Base-by-base conservation (phyloP, 2,329 filamentous ascomycete genomes). In the Parastagonospora nodorum region DNA sequence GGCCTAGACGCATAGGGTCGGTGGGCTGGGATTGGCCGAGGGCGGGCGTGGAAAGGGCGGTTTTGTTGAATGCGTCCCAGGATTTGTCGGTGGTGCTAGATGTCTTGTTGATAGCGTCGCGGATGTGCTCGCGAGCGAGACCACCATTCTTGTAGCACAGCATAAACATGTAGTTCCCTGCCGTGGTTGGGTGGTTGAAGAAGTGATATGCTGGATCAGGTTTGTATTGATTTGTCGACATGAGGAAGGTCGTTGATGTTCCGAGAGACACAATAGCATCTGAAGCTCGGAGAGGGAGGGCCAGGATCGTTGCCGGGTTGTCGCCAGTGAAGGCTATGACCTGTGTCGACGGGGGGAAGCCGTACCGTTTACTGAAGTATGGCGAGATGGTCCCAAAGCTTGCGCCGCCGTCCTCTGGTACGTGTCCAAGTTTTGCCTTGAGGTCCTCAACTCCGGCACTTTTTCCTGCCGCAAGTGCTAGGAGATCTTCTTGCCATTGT, bases 111-210 rank as follows among this genome's bases (percentile, higher is more conserved):
- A 97, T 84, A 0, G 84, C 81, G 69, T 99, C 91, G 47, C 94
- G 88, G 55, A 97, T 85, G 65, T 89, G 87, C 72, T 99, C 94
- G 38, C 94, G 88, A 2, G 94, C 93, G 1, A 97, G 85, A 2
- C 92, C 92, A 61, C 94, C 94, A 76, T 99, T 99, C 77, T 97
- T 97, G 81, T 97, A 99, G 82, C 94, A 99, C 31, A 99, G 85
- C 94, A 99, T 99, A 77, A 99, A 97, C 94, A 99, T 97, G 82
- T 96, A 97, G 53, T 97, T 84, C 1, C 89, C 91, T 0, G 87
- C 79, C 1, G 91, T 96, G 38, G 92, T 94, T 1, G 94, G 94
- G 75, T 97, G 92, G 78, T 97, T 96, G 84, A 97, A 95, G 81
- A 97, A 96, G 78, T 99, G 94, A 69, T 96, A 96, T 6, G 89